Percentiles rank a stretch among this genome's conserved stretches.
Evolutionary conservation across 257 asterid species (phyloP).

Genomic region (Coffea canephora): DNA sequence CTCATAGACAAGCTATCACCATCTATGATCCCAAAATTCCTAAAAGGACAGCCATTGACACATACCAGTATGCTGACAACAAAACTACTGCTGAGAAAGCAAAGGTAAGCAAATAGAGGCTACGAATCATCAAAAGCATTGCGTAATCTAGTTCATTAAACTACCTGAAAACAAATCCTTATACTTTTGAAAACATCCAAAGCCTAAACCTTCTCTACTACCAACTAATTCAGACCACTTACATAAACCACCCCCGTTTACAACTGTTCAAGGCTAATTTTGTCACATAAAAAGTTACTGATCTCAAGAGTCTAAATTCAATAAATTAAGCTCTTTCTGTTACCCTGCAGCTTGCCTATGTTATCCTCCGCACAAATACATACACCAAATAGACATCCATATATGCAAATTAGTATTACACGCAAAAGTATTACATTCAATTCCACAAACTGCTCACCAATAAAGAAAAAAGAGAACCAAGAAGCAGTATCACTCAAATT

Average conservation of each 20-base stretch:
- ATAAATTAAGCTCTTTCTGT: background rate
- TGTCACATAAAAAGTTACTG: background rate
- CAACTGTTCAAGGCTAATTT: background rate
- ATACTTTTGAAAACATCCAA: background rate
- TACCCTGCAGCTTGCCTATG: background rate
- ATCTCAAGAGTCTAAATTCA: background rate
- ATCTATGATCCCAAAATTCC: background rate
- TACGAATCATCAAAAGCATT: background rate
- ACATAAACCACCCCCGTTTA: background rate
- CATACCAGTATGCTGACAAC: background rate
- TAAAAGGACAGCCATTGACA: background rate
- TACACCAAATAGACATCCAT: background rate
- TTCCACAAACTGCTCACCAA: background rate
- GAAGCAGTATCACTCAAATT: background rate
- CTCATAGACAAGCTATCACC: background rate
- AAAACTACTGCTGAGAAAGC: background rate
- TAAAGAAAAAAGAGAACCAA: background rate
- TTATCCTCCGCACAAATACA: background rate
- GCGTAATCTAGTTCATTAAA: background rate
- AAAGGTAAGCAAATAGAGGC: background rate
- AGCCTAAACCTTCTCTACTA: background rate
- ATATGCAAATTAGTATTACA: background rate
- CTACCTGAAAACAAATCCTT: background rate
- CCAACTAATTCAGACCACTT: background rate
- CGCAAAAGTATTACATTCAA: background rate